phyloP scores from a whole-genome alignment of 257 asterid genomes.

The Penstemon barbatus region DNA sequence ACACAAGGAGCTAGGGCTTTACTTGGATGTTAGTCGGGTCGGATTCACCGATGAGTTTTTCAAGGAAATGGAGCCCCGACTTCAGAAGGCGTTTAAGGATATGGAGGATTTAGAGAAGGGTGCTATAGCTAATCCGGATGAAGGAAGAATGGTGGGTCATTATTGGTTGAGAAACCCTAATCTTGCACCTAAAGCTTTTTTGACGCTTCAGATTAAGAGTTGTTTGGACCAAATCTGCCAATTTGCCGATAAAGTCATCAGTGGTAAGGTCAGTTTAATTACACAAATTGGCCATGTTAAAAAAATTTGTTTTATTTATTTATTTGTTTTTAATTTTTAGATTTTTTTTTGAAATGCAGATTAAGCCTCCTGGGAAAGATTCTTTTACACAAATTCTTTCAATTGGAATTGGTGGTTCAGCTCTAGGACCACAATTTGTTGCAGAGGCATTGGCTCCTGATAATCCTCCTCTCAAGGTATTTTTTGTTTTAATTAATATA shows the following conservation, averaged over 20 bases:
- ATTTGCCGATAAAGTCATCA: conserved; percentile 85
- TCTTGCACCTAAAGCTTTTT: conserved; percentile 70
- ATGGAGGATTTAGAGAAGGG: conserved; percentile 94
- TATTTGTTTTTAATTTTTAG: not conserved
- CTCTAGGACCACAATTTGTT: conserved; percentile 98
- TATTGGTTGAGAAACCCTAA: conserved; percentile 87
- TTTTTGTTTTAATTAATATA: not conserved
- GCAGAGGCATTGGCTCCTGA: conserved; percentile 99
- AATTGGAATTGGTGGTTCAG: conserved; percentile 98
- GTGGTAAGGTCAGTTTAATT: conserved; percentile 82
- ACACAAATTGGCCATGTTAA: too few species aligned
- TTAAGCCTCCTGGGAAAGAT: conserved; percentile 65
- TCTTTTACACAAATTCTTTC: conserved; percentile 89
- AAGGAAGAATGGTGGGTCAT: conserved; percentile 98
- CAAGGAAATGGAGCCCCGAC: conserved; percentile 78
- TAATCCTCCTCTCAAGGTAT: conserved; percentile 98
- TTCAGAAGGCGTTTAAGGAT: conserved; percentile 68
- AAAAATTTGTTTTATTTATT: not conserved
- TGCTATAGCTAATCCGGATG: conserved; percentile 95
- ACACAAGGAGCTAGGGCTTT: conserved; percentile 91
- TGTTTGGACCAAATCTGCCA: conserved; percentile 58
- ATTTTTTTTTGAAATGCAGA: conserved; percentile 43
- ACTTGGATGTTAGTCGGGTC: conserved; percentile 86
- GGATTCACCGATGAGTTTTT: conserved; percentile 79
- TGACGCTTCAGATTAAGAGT: conserved; percentile 66